Evolutionary conservation across 768 basidiomycete genomes (phyloP), one percentile per base, ranked within the genome.

Genomic region (Lenzites betulinus): DNA sequence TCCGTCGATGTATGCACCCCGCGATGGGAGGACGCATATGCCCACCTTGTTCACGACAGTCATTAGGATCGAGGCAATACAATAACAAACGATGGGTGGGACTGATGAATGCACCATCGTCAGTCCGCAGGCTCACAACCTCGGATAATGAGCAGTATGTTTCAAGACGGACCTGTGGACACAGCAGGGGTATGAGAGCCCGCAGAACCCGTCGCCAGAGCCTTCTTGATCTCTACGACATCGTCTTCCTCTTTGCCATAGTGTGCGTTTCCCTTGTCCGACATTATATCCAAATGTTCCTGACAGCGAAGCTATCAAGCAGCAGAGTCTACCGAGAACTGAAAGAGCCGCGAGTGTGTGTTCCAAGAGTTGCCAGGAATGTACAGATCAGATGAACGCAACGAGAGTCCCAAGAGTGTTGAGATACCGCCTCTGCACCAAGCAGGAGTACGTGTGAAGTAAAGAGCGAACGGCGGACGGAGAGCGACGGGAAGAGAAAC

Each of bases 21-120:
- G 7, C 22, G 28, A 33, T 11, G 16, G n/a, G 8, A 49, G 41
- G 60, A 28, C 44, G 56, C 30, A 49, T 22, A 28, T 20, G 58
- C 78, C 58, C 62, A 93, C 95, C 82, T 98, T 98, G 79, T 98
- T 98, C 64, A 96, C 86, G 46, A 98, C 82, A 0, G 97, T 99
- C 97, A 99, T 99, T 49, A 95, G 75, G 65, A 98, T 96, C 1
- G 92, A 94, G 1, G 95, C 93, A 15, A 90, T 60, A 70, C 97
- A 98, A 73, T 98, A 98, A 70, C 89, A 90, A 59, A 88, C 63
- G 63, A 98, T 90, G 35, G 97, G 87, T 30, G 90, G 80, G 20
- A 90, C 92, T 93, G 67, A 20, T n/a, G 20, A 12, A 18, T 30
- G 26, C 6, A 39, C 22, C 22, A 60, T 36, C 4, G 28, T 28